Evolutionary conservation across 2,329 filamentous ascomycete species (phyloP).

Genomic region (Colletotrichum sp.): DNA sequence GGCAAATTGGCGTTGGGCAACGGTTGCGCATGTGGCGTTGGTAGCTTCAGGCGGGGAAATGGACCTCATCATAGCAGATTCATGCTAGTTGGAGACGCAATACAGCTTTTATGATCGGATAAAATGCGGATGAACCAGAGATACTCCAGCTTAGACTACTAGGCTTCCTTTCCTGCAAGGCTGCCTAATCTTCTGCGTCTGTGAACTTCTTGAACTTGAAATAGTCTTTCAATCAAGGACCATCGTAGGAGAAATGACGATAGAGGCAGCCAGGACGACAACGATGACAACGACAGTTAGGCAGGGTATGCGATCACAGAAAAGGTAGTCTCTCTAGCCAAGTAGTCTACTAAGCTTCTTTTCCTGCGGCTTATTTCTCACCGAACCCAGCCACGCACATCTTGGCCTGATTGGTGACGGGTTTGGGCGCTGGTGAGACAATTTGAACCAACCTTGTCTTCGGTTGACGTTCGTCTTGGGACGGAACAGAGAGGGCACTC

Average conservation of each 20-base stretch:
- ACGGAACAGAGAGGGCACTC: neutral
- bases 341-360: neutral
- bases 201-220: rapidly evolving
- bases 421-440: neutral
- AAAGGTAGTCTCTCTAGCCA: neutral
- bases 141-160: neutral
- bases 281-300: neutral
- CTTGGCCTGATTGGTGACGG: neutral
- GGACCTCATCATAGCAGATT: neutral
- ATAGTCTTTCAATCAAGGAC: neutral
- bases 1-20: neutral
- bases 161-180: neutral
- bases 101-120: neutral
- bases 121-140: neutral
- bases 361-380: neutral
- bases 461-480: neutral
- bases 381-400: neutral
- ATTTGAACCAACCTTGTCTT: neutral
- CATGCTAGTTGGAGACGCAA: neutral
- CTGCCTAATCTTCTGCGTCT: neutral
- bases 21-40: conserved; percentile 2
- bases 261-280: neutral
- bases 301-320: neutral
- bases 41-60: neutral
- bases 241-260: neutral